Conservation (phyloP, 1,139 yeast species). For the Kurtzmaniella natalensis region DNA sequence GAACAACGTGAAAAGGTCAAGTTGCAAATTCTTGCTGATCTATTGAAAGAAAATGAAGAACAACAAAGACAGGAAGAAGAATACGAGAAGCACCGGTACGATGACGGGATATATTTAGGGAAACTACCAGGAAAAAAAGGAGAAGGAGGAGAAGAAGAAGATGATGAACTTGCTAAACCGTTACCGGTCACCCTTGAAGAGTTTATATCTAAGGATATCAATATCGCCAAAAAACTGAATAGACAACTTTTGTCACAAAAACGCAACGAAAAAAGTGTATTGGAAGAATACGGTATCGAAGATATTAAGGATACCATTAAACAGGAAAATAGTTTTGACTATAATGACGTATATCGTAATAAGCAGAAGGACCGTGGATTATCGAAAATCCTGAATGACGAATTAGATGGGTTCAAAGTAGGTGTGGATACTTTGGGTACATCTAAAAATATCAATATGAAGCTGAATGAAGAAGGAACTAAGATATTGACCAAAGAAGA, state of each 20-base stretch:
- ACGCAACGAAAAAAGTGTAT: conserved; percentile 26
- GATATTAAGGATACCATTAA: conserved; percentile 25
- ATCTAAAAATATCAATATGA: conserved; percentile 4
- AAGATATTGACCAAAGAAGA: conserved; percentile 31
- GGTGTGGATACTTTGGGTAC: conserved; percentile 22
- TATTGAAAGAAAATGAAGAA: conserved; percentile 18
- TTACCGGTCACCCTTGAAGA: conserved; percentile 20
- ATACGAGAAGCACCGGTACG: conserved; percentile 10
- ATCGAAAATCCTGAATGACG: conserved; percentile 22
- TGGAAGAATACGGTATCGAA: conserved; percentile 39
- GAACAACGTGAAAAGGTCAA: conserved; percentile 38
- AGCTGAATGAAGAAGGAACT: too few relatives aligned
- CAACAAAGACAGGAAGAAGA: conserved; percentile 10
- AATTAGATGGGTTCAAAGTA: conserved; percentile 34
- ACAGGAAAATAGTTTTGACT: conserved; percentile 18
- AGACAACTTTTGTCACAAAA: conserved; percentile 30
- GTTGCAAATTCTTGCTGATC: conserved; percentile 30
- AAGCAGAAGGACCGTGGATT: conserved; percentile 18
- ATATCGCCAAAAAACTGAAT: conserved; percentile 17
- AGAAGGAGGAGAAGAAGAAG: conserved; percentile 8
- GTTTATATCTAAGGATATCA: conserved; percentile 22
- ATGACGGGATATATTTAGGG: conserved; percentile 37
- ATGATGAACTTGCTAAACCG: conserved; percentile 1
- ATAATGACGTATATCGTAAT: conserved; percentile 20
- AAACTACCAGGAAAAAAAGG: too few relatives aligned